Conservation (phyloP, 1,284 basidiomycete genomes). For the Schizophyllum commune region DNA sequence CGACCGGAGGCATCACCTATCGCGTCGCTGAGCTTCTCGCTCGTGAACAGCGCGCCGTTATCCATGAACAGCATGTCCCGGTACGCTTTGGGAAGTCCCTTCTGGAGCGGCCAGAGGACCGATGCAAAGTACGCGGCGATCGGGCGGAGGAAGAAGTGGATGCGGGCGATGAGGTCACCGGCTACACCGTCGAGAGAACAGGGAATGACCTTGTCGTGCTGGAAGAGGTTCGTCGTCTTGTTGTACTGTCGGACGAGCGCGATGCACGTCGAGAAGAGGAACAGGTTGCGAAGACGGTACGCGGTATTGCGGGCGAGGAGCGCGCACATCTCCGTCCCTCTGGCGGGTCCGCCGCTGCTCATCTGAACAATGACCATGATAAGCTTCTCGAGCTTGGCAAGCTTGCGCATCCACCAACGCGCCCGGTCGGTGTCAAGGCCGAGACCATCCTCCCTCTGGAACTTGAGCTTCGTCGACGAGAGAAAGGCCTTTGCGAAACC, state of each 20-base stretch:
- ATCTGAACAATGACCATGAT: slow-evolving; percentile 13
- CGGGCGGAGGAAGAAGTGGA: slow-evolving; percentile 12
- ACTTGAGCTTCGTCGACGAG: too few species aligned
- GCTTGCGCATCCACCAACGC: slow-evolving; percentile 3
- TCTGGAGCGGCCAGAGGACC: not conserved
- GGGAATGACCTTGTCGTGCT: slow-evolving; percentile 22
- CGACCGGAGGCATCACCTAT: slow-evolving; percentile 7
- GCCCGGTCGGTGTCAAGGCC: not conserved
- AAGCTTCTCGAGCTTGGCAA: slow-evolving; percentile 2
- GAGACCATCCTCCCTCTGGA: too few species aligned
- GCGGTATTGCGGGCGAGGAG: slow-evolving; percentile 14
- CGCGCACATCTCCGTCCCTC: slow-evolving; percentile 18
- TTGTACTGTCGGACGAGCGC: slow-evolving; percentile 18
- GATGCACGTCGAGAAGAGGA: slow-evolving; percentile 13
- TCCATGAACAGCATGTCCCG: slow-evolving; percentile 18
- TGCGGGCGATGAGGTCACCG: slow-evolving; percentile 18
- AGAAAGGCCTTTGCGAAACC: too few species aligned
- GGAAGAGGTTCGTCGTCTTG: slow-evolving; percentile 15
- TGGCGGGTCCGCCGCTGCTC: slow-evolving; percentile 13
- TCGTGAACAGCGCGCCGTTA: slow-evolving; percentile 14
- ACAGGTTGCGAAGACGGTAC: slow-evolving; percentile 10
- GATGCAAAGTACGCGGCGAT: not conserved
- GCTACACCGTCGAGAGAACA: slow-evolving; percentile 18
- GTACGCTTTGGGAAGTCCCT: slow-evolving; percentile 8
- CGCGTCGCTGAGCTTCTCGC: slow-evolving; percentile 10